A percentile compares a stretch with the other conserved stretches of the same genome.
phyloP scores from a whole-genome alignment of 2,329 filamentous ascomycete species.

The Trichoderma sp. region DNA sequence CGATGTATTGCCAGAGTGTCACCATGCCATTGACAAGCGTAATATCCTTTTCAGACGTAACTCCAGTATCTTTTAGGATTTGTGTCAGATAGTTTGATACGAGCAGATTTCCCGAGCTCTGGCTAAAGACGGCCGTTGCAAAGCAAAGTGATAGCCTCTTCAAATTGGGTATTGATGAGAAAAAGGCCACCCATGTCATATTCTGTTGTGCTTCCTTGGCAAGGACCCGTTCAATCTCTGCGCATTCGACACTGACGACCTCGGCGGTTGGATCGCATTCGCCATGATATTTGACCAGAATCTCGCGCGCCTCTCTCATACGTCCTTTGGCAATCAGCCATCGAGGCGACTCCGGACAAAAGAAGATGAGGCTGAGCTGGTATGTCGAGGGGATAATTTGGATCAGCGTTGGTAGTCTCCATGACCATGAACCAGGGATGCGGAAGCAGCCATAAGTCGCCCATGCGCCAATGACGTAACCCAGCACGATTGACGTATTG shows the following conservation, averaged over 20 bases:
- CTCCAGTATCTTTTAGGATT: constrained; percentile 42
- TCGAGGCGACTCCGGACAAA: constrained; percentile 61
- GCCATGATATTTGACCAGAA: constrained; percentile 55
- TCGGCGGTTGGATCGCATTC: constrained; percentile 44
- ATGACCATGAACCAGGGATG: constrained; percentile 44
- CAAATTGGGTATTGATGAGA: constrained; percentile 41
- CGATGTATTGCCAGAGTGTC: constrained; percentile 46
- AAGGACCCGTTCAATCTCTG: constrained; percentile 18
- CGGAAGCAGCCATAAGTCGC: constrained; percentile 37
- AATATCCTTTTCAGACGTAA: constrained; percentile 40
- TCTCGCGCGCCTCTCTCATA: constrained; percentile 49
- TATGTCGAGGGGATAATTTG: constrained; percentile 49
- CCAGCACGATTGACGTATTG: constrained; percentile 44
- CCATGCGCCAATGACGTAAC: constrained; percentile 42
- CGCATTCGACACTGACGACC: constrained; percentile 15
- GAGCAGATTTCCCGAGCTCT: constrained; percentile 44
- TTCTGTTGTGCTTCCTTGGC: constrained; percentile 31
- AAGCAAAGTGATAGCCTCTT: constrained; percentile 45
- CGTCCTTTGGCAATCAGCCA: constrained; percentile 57
- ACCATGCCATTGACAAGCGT: constrained; percentile 46
- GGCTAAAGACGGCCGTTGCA: constrained; percentile 42
- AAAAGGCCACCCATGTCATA: constrained; percentile 45
- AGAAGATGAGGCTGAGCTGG: constrained; percentile 47
- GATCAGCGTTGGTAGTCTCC: constrained; percentile 54
- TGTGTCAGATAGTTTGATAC: constrained; percentile 46